Evolutionary conservation across 345 rosid genomes (phyloP).

Genomic region (Brassica carinata): DNA sequence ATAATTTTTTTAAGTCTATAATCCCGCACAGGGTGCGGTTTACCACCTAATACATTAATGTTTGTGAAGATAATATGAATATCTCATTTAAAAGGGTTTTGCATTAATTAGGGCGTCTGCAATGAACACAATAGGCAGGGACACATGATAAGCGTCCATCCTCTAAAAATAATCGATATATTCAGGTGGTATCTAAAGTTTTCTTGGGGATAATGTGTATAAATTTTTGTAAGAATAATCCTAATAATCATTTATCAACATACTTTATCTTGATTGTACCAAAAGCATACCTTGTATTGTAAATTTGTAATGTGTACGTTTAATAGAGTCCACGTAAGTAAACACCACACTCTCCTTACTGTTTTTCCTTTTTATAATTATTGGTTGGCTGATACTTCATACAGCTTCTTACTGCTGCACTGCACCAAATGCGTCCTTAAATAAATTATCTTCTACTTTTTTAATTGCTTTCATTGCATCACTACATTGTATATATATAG

Average conservation of each 20-base stretch:
- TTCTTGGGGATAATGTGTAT: not conserved
- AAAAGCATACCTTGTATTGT: not conserved
- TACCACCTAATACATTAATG: not conserved
- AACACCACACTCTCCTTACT: not conserved
- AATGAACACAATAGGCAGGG: not conserved
- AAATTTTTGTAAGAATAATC: not conserved
- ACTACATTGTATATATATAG: not conserved
- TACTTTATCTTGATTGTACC: not conserved
- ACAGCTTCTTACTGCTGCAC: not conserved
- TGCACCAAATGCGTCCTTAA: not conserved
- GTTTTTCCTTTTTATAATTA: not conserved
- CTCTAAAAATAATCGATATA: not conserved
- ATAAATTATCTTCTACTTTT: not conserved
- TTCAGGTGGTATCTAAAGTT: not conserved
- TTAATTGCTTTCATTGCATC: not conserved
- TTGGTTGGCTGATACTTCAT: not conserved
- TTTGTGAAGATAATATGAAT: not conserved
- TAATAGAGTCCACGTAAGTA: conserved; percentile 18
- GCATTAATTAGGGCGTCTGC: not conserved
- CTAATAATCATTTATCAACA: not conserved
- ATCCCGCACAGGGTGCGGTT: too few species aligned
- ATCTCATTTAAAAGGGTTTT: not conserved
- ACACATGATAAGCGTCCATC: not conserved
- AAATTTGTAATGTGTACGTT: not conserved
- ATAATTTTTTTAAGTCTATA: too few species aligned